Evolutionary conservation across 768 basidiomycete genomes (phyloP).

Genomic region (Panaeolus cyanescens): DNA sequence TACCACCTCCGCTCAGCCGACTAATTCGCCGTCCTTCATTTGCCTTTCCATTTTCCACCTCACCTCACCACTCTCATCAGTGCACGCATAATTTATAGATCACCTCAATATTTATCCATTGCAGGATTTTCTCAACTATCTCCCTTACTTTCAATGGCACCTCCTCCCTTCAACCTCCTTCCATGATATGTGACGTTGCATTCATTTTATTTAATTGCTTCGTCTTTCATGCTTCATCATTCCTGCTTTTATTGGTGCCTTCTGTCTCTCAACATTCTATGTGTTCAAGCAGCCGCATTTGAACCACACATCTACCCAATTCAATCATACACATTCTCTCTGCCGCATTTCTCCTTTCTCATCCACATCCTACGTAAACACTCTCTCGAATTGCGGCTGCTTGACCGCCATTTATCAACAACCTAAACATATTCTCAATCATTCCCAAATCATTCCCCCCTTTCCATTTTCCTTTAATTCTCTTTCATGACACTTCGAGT

Average conservation of each 20-base stretch:
- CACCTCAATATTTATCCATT: neutral
- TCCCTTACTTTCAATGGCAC: no score
- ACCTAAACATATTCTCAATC: slow-evolving; percentile 25
- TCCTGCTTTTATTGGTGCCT: neutral
- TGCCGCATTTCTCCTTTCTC: neutral
- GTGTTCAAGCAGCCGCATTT: slow-evolving; percentile 1
- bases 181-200: neutral
- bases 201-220: neutral
- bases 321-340: neutral
- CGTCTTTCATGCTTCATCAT: slow-evolving; percentile 1
- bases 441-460: neutral
- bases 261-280: neutral
- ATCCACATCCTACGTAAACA: neutral
- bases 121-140: slow-evolving; percentile 2
- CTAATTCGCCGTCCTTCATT: neutral
- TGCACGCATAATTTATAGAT: neutral
- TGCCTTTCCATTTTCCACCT: neutral
- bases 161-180: no score
- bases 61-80: slow-evolving; percentile 2
- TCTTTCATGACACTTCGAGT: slow-evolving; percentile 6
- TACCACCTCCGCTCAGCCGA: slow-evolving; percentile 3
- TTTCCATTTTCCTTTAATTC: slow-evolving; percentile 8
- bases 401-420: slow-evolving; percentile 14
- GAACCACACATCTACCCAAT: neutral
- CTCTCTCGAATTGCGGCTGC: slow-evolving; percentile 9